A percentile compares a stretch with the other conserved stretches of the same genome.
These are phyloP conservation scores for Trifolium fragiferum DNA, from an alignment of 306 rosid genomes.

Conservation along the genomic window DNA sequence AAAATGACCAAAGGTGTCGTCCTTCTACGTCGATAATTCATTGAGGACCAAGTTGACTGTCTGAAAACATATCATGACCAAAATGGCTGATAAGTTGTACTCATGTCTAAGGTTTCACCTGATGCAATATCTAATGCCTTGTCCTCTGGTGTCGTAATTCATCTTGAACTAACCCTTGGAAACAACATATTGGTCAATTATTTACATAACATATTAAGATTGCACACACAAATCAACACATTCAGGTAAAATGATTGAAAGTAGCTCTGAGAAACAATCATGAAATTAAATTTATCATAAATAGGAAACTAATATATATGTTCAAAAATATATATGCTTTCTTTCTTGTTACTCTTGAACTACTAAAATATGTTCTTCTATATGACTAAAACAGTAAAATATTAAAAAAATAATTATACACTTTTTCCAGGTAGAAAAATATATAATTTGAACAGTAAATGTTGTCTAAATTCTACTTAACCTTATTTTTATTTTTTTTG, in stretches of 20 bases:
- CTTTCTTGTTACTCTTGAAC: not conserved
- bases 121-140: conserved; percentile 17
- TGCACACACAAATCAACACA: not conserved
- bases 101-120: conserved; percentile 1
- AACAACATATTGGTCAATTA: conserved; percentile 23
- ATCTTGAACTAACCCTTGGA: conserved; percentile 30
- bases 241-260: conserved; percentile 1
- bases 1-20: not conserved
- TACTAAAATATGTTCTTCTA: not conserved
- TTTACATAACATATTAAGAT: not conserved
- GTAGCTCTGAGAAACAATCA: conserved; percentile 16
- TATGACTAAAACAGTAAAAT: not conserved
- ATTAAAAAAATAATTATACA: not conserved
- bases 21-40: too few relatives aligned
- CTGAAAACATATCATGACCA: too few relatives aligned
- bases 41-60: too few relatives aligned
- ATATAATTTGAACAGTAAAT: too few relatives aligned
- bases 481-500: too few relatives aligned
- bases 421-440: not conserved
- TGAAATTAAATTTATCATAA: not conserved
- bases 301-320: conserved; percentile 1
- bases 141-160: conserved; percentile 31
- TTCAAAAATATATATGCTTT: not conserved
- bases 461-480: too few relatives aligned
- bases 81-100: not conserved